phyloP scores from a whole-genome alignment of 1,139 yeast species.

The Suhomyces wounanorum region DNA sequence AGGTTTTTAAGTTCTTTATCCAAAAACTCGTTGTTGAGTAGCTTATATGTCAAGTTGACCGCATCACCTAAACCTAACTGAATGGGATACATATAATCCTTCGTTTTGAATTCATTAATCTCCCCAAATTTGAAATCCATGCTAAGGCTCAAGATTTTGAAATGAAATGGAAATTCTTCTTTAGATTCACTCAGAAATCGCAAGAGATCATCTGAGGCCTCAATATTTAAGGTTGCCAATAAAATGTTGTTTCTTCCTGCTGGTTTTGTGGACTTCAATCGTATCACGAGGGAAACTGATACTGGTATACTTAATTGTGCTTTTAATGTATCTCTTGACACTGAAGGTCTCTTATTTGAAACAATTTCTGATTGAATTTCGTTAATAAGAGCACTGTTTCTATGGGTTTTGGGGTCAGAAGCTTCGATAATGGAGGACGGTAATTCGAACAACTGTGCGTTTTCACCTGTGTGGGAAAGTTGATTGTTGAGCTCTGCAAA shows the following conservation, averaged over 20 bases:
- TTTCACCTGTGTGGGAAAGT: slow-evolving; percentile 6
- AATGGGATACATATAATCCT: slow-evolving; percentile 32
- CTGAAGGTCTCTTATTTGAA: not conserved
- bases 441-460: slow-evolving; percentile 9
- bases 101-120: slow-evolving; percentile 30
- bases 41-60: slow-evolving; percentile 47
- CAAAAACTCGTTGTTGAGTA: slow-evolving; percentile 33
- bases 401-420: slow-evolving; percentile 2
- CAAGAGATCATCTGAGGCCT: slow-evolving; percentile 48
- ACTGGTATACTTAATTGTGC: slow-evolving; percentile 38
- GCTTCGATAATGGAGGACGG: slow-evolving; percentile 8
- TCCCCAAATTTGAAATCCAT: slow-evolving; percentile 43
- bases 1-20: slow-evolving; percentile 25
- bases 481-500: slow-evolving; percentile 29
- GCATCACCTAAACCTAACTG: slow-evolving; percentile 32
- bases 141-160: slow-evolving; percentile 43
- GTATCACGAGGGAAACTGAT: slow-evolving; percentile 53
- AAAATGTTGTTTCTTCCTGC: slow-evolving; percentile 55
- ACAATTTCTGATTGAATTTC: not conserved
- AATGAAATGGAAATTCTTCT: slow-evolving; percentile 23
- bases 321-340: slow-evolving; percentile 11
- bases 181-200: slow-evolving; percentile 19
- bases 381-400: slow-evolving; percentile 1
- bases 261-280: slow-evolving; percentile 58
- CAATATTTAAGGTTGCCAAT: slow-evolving; percentile 58